Conservation (phyloP, 495 filamentous ascomycete species). For the Talaromyces wortmannii region DNA sequence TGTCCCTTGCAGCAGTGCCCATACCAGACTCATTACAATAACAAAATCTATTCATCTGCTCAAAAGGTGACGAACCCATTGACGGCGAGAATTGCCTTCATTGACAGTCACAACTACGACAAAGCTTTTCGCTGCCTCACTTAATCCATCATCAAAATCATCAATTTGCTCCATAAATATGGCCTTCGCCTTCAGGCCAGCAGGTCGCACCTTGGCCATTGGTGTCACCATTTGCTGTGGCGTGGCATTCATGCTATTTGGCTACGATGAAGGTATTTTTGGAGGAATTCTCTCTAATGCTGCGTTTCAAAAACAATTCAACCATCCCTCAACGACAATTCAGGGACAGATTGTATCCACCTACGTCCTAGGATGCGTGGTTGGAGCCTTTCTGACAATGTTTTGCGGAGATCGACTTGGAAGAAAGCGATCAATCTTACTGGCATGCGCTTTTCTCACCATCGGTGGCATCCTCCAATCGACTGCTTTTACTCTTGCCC, state of each 20-base stretch:
- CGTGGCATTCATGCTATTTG: slow-evolving; percentile 13
- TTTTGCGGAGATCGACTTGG: slow-evolving; percentile 41
- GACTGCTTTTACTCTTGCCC: slow-evolving; percentile 31
- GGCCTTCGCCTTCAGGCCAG: too few relatives aligned
- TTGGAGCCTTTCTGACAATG: slow-evolving; percentile 34
- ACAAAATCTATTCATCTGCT: too few relatives aligned
- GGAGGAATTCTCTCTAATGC: slow-evolving; percentile 17
- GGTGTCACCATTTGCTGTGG: slow-evolving; percentile 9
- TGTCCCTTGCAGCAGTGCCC: too few relatives aligned
- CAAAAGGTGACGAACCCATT: too few relatives aligned
- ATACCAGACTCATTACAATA: too few relatives aligned
- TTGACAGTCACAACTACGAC: too few relatives aligned
- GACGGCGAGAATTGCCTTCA: too few relatives aligned
- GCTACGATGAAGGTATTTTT: slow-evolving; percentile 24
- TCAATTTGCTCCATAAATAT: too few relatives aligned
- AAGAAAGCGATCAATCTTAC: slow-evolving; percentile 38
- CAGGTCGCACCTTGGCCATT: not conserved
- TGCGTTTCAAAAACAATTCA: slow-evolving; percentile 6
- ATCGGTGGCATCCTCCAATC: slow-evolving; percentile 46
- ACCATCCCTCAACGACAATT: slow-evolving; percentile 5
- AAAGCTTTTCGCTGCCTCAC: too few relatives aligned
- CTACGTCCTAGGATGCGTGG: slow-evolving; percentile 40
- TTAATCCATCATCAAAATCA: too few relatives aligned
- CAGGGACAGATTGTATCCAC: slow-evolving; percentile 10
- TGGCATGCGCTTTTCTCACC: slow-evolving; percentile 40